These are phyloP conservation scores for Umbilicus rupestris DNA, from an alignment of 164 flowering plant species.

Conservation along the genomic window DNA sequence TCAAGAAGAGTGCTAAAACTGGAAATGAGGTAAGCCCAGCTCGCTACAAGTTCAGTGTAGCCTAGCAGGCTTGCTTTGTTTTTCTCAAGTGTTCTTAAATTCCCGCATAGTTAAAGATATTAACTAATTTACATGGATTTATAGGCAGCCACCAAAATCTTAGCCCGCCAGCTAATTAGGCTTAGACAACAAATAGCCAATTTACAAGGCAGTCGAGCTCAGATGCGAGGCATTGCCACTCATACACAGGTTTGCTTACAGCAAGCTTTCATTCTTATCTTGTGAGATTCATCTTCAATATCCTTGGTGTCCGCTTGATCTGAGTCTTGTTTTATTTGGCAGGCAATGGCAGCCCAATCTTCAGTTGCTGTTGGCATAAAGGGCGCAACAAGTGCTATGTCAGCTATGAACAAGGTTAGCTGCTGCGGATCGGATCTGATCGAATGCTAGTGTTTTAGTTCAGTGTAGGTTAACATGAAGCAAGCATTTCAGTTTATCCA, in stretches of 20 bases:
- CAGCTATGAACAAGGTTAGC: constrained; percentile 84
- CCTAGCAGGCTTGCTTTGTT: background rate
- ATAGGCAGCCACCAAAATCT: constrained; percentile 77
- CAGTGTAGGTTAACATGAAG: background rate
- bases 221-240: constrained; percentile 87
- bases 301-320: background rate
- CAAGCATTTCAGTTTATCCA: background rate
- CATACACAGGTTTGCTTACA: constrained; percentile 64
- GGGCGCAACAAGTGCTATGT: constrained; percentile 88
- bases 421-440: background rate
- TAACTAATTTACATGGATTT: constrained; percentile 9
- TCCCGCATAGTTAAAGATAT: background rate
- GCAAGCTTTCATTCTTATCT: constrained; percentile 7
- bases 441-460: background rate
- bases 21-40: constrained; percentile 68
- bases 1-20: constrained; percentile 86
- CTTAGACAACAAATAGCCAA: constrained; percentile 84
- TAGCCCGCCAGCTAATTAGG: constrained; percentile 85
- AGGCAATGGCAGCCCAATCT: constrained; percentile 85
- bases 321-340: constrained; percentile 3
- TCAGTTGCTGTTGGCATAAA: constrained; percentile 85
- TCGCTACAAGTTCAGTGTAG: background rate
- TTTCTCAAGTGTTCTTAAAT: background rate
- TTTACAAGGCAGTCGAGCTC: constrained; percentile 88
- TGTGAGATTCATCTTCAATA: background rate